Conservation (phyloP, 768 basidiomycete genomes). For the Atractiella rhizophila region DNA sequence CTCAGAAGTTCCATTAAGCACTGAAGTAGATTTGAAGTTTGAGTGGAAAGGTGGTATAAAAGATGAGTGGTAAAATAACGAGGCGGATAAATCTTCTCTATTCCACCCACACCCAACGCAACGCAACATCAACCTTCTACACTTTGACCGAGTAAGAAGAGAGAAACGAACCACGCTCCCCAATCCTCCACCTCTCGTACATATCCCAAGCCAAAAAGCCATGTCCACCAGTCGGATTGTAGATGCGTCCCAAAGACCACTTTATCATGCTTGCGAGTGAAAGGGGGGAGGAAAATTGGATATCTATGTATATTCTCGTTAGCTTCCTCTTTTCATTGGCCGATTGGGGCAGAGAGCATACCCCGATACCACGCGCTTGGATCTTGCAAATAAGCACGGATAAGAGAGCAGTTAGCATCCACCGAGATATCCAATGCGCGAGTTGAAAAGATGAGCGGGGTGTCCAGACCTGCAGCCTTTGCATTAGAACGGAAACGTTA, state of each 20-base stretch:
- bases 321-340: too few species aligned
- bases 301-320: constrained; percentile 37
- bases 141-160: too few species aligned
- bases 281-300: constrained; percentile 55
- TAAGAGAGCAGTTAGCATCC: constrained; percentile 46
- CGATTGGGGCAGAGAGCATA: constrained; percentile 21
- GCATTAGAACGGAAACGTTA: neutral
- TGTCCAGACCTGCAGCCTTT: constrained; percentile 33
- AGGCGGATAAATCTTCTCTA: constrained; percentile 41
- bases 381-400: constrained; percentile 41
- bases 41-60: constrained; percentile 25
- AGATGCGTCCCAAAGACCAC: constrained; percentile 66
- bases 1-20: constrained; percentile 29
- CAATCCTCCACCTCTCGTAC: constrained; percentile 54
- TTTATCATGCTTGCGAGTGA: constrained; percentile 76
- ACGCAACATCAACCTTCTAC: constrained; percentile 4
- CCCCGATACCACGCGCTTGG: constrained; percentile 9
- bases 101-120: too few species aligned
- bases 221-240: constrained; percentile 28
- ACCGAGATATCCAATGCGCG: constrained; percentile 62
- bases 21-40: constrained; percentile 32
- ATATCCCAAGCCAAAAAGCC: constrained; percentile 65
- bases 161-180: constrained; percentile 75
- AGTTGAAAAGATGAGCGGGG: constrained; percentile 73
- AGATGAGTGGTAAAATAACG: constrained; percentile 43